A percentile compares a stretch with the other conserved stretches of the same genome.
phyloP scores from a whole-genome alignment of 305 asterid species.

The Fraxinus albicans region DNA sequence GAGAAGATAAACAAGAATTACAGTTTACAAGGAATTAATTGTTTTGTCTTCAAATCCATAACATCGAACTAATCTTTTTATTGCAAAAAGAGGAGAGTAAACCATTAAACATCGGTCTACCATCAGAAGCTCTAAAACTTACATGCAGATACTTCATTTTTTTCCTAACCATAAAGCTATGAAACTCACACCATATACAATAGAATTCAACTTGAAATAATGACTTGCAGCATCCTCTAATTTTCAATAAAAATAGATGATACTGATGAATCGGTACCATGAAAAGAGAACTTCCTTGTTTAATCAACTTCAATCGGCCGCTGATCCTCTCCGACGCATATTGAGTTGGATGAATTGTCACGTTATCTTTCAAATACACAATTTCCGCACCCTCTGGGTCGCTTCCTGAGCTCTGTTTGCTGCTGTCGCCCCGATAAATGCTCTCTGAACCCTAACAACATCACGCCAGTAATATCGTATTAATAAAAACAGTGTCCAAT shows the following conservation, averaged over 20 bases:
- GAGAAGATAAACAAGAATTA: neutral
- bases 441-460: conserved; percentile 49
- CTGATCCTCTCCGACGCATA: conserved; percentile 87
- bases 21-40: neutral
- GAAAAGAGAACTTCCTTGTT: conserved; percentile 73
- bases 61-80: conserved; percentile 10
- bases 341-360: conserved; percentile 92
- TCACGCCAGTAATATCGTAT: neutral
- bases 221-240: neutral
- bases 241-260: conserved; percentile 3
- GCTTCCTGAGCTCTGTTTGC: conserved; percentile 52
- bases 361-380: conserved; percentile 85
- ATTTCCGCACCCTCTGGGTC: conserved; percentile 75
- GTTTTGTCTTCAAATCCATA: conserved; percentile 17
- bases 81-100: neutral
- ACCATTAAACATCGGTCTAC: neutral
- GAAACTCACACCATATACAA: neutral
- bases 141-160: neutral
- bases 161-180: conserved; percentile 6
- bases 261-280: conserved; percentile 49
- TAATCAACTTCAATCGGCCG: conserved; percentile 92
- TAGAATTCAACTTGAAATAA: neutral
- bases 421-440: conserved; percentile 41
- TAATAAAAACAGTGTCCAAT: neutral
- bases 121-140: neutral